phyloP scores from a whole-genome alignment of 495 filamentous ascomycete genomes.

The Penicillium turbatum region DNA sequence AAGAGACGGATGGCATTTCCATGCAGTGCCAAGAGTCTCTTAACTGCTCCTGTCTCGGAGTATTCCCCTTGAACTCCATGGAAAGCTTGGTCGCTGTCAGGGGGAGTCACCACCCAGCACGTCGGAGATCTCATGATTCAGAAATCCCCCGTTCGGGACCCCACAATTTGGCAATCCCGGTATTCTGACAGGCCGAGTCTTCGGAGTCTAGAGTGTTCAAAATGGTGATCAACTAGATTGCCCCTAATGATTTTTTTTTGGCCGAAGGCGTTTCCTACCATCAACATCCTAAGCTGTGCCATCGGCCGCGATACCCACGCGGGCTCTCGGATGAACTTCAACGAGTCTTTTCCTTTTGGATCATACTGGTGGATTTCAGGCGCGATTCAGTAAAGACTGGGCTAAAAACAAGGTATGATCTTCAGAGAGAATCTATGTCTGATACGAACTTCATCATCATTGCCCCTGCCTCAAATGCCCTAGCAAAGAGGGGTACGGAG shows the following conservation, averaged over 20 bases:
- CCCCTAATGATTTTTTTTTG: no score
- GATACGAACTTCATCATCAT: not conserved
- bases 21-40: conserved; percentile 16
- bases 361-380: no score
- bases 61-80: conserved; percentile 12
- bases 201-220: not conserved
- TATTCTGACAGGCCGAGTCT: not conserved
- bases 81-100: conserved; percentile 9
- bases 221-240: no score
- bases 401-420: not conserved
- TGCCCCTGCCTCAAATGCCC: not conserved
- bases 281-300: no score
- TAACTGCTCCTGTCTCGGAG: conserved; percentile 8
- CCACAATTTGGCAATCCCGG: not conserved
- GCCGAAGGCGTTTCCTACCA: no score
- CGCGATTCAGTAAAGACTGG: no score
- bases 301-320: not conserved
- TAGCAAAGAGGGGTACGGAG: conserved; percentile 1
- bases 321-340: not conserved
- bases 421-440: not conserved
- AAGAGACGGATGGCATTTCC: conserved; percentile 5
- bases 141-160: not conserved
- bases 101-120: not conserved
- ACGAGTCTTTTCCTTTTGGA: not conserved
- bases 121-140: not conserved